These are phyloP conservation scores for Penicillium occitanis DNA, from an alignment of 2,329 filamentous ascomycete genomes.

Conservation along the genomic window DNA sequence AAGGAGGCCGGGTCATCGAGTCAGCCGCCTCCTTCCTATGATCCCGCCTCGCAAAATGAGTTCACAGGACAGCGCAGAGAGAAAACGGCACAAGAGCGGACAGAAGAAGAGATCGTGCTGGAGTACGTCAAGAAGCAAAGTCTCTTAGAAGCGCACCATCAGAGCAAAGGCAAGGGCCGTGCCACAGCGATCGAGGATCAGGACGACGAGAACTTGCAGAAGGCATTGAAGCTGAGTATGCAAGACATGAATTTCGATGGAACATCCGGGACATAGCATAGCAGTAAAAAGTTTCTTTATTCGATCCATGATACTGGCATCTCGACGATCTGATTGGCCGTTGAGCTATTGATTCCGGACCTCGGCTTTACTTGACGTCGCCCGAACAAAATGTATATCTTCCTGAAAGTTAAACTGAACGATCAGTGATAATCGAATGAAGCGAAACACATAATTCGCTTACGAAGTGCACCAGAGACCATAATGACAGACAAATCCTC, in stretches of 20 bases:
- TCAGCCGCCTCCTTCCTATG: slow-evolving; percentile 8
- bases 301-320: not conserved
- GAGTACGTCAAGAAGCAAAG: slow-evolving; percentile 15
- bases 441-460: not conserved
- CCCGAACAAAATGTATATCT: not conserved
- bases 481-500: slow-evolving; percentile 40
- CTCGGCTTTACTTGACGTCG: slow-evolving; percentile 8
- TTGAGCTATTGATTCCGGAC: not conserved
- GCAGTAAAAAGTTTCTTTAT: not conserved
- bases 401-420: no score
- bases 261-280: not conserved
- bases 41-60: not conserved
- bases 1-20: not conserved
- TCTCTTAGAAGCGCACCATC: slow-evolving; percentile 4
- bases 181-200: not conserved
- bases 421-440: not conserved
- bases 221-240: slow-evolving; percentile 2
- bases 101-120: slow-evolving; percentile 10
- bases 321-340: slow-evolving; percentile 8
- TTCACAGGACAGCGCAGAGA: not conserved
- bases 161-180: slow-evolving; percentile 10
- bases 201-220: slow-evolving; percentile 14
- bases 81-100: not conserved
- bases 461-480: slow-evolving; percentile 16
- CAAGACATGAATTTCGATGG: not conserved